phyloP scores from a whole-genome alignment of 495 filamentous ascomycete genomes.

The Cudoniella acicularis region DNA sequence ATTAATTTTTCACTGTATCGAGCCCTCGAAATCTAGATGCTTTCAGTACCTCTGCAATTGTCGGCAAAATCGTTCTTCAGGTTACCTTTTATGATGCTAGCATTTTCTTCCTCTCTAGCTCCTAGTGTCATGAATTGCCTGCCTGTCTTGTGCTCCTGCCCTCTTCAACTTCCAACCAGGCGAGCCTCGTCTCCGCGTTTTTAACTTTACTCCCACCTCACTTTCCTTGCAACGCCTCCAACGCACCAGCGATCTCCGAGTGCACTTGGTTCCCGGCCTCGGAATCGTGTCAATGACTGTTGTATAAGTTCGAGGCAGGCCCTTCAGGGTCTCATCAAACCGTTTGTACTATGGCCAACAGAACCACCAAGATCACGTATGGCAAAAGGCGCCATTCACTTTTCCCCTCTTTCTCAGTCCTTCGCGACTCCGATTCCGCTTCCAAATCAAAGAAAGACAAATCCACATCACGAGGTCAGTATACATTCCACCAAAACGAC shows the following conservation, averaged over 20 bases:
- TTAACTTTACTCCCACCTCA: background rate
- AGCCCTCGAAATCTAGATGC: no score
- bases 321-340: background rate
- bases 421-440: constrained; percentile 22
- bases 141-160: no score
- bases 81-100: no score
- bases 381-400: constrained; percentile 27
- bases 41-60: no score
- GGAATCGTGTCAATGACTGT: background rate
- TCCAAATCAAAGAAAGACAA: constrained; percentile 9
- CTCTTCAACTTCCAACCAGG: no score
- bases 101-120: no score
- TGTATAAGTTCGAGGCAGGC: background rate
- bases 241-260: background rate
- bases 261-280: background rate
- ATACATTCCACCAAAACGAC: no score
- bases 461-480: constrained; percentile 11
- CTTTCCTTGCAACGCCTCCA: background rate
- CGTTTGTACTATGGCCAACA: background rate
- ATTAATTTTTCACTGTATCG: no score
- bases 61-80: no score
- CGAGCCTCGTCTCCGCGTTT: no score
- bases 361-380: no score
- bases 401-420: constrained; percentile 28
- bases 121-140: no score